phyloP scores from a whole-genome alignment of 352 stramenopile species.

The Globisporangium parvum region DNA sequence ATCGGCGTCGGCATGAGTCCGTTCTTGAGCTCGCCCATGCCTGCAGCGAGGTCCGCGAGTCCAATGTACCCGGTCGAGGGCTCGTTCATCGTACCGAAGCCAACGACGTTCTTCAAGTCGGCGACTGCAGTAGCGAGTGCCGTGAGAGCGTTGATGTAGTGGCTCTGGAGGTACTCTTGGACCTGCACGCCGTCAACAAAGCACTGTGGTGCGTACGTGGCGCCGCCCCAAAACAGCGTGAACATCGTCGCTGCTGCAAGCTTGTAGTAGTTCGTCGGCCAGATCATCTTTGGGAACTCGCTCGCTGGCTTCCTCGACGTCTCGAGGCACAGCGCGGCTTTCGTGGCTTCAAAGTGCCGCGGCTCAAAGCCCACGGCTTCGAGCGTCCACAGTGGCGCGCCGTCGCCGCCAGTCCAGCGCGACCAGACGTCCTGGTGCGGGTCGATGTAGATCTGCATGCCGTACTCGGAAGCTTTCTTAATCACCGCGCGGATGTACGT shows the following conservation, averaged over 20 bases:
- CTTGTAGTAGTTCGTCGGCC: constrained; percentile 91
- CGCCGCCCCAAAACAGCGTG: constrained; percentile 85
- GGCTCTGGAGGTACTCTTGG: constrained; percentile 84
- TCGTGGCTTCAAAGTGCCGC: constrained; percentile 62
- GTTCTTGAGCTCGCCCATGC: constrained; percentile 70
- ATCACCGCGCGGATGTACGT: constrained; percentile 65
- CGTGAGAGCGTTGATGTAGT: constrained; percentile 77
- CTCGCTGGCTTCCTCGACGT: constrained; percentile 30
- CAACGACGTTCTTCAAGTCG: constrained; percentile 79
- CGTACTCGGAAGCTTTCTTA: constrained; percentile 47
- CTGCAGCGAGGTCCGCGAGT: constrained; percentile 38
- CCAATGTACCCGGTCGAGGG: constrained; percentile 74
- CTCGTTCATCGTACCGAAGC: constrained; percentile 91
- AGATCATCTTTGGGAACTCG: constrained; percentile 88
- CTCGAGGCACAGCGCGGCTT: constrained; percentile 70
- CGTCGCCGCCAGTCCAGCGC: constrained; percentile 87
- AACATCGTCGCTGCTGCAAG: constrained; percentile 89
- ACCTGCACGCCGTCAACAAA: constrained; percentile 68
- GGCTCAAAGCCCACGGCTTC: constrained; percentile 73
- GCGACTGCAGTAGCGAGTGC: constrained; percentile 53
- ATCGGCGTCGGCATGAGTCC: constrained; percentile 72
- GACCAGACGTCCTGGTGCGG: constrained; percentile 92
- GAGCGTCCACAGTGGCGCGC: constrained; percentile 87
- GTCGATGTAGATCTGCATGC: constrained; percentile 86
- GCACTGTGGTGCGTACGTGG: constrained; percentile 59